Conservation (phyloP, 495 filamentous ascomycete genomes). For the Annulohypoxylon maeteangense region DNA sequence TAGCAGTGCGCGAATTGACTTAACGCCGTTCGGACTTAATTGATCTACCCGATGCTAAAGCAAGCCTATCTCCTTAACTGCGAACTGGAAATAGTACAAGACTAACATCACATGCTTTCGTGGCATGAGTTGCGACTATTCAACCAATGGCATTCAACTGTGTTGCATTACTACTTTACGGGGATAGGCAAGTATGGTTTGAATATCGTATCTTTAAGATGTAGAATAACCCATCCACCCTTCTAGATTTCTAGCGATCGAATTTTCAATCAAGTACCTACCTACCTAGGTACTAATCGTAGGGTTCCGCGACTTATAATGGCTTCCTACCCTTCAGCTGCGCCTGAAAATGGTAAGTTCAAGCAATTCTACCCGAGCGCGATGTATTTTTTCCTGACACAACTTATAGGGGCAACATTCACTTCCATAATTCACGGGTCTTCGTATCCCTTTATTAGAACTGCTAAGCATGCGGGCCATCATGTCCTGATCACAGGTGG, state of each 20-base stretch:
- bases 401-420: constrained; percentile 17
- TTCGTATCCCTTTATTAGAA: constrained; percentile 54
- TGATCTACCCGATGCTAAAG: neutral
- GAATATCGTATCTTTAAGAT: neutral
- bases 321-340: constrained; percentile 22
- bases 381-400: neutral
- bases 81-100: neutral
- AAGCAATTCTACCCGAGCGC: neutral
- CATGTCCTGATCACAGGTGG: constrained; percentile 61
- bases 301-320: neutral
- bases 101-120: neutral
- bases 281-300: too few species aligned
- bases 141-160: neutral
- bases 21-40: constrained; percentile 21
- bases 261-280: neutral
- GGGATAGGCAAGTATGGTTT: neutral
- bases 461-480: constrained; percentile 47
- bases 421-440: constrained; percentile 42
- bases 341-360: constrained; percentile 19
- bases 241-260: neutral
- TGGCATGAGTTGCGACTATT: neutral
- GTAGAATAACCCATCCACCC: neutral
- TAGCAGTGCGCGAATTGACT: neutral
- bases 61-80: neutral
- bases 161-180: neutral